Base-by-base conservation (phyloP, 305 asterid genomes). In the Fraxinus sp. region DNA sequence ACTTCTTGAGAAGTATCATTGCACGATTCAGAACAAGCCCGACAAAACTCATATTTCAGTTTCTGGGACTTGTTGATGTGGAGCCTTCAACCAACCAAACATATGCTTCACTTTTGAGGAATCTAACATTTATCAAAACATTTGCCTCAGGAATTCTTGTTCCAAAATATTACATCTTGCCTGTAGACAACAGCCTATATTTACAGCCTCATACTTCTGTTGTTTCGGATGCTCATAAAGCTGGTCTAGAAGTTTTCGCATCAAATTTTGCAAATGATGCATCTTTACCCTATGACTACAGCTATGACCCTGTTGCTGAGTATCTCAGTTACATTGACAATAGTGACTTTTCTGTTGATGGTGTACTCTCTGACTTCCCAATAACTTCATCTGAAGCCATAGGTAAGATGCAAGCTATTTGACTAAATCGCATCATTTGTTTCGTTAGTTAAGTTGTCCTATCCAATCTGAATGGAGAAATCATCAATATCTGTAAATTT, bases 81-180 rank as follows among this genome's bases (percentile, higher is more conserved):
- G 96, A 91, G 83, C 96, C 92, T 76, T 86, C 91, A 36, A 88
- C 91, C 72, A 92, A 88, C 79, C 94, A 86, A 84, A 87, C 91
- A 77, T 92, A 92, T 77, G 87, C 82, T 30, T 84, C 93, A 71
- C 87, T 91, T 35, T 24, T 82, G 82, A 83, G 36, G 79, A 92
- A 92, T 79, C 94, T 92, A 46, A 85, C 92, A 9, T 83, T 89
- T 26, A 85, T 92, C 83, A 87, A 89, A 84, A 86, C 93, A 33
- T 92, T 92, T 86, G 96, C 94, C 37, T 75, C 90, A 16, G 94
- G 90, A 36, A 91, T 92, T 83, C 85, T 92, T 37, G 90, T 92
- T 80, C 96, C 93, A 55, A 92, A 92, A 82, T 2, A 36, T 59
- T 91, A 89, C 84, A 92, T 92, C 75, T 85, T 86, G 89, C 93